These are phyloP conservation scores for Zasmidium cellare DNA, from an alignment of 2,329 filamentous ascomycete species.

Conservation along the genomic window DNA sequence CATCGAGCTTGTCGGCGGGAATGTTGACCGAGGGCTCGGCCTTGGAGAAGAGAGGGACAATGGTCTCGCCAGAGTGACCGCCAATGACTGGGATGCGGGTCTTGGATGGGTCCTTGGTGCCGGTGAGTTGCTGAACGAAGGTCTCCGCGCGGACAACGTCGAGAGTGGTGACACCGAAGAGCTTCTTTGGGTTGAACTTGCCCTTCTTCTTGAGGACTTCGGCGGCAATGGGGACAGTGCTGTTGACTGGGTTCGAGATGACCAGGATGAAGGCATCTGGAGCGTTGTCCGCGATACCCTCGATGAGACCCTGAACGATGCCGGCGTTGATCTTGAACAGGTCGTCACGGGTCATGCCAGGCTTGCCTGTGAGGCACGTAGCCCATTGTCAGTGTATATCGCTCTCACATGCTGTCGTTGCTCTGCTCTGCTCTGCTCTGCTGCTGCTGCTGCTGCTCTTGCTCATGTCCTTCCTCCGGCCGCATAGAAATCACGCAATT, in stretches of 20 bases:
- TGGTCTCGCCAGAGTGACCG: conserved; percentile 97
- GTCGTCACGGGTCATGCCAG: conserved; percentile 98
- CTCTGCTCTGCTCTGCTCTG: neutral
- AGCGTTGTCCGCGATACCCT: conserved; percentile 80
- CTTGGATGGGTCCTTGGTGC: conserved; percentile 79
- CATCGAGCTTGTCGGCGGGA: conserved; percentile 85
- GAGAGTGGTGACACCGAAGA: conserved; percentile 98
- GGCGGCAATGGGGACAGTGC: conserved; percentile 93
- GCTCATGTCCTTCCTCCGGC: neutral
- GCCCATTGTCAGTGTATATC: conserved; percentile 5
- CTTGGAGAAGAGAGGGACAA: conserved; percentile 96
- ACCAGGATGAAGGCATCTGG: conserved; percentile 94
- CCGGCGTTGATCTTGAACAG: conserved; percentile 99
- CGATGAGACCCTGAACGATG: conserved; percentile 91
- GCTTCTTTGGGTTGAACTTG: conserved; percentile 91
- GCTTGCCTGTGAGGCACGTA: conserved; percentile 69
- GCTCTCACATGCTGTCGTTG: conserved; percentile 20
- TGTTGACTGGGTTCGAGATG: conserved; percentile 99
- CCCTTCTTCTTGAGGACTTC: conserved; percentile 92
- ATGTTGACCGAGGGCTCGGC: conserved; percentile 77
- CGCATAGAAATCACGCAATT: neutral
- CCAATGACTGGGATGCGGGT: conserved; percentile 89
- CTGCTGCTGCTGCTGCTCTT: conserved; percentile 1
- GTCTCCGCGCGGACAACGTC: conserved; percentile 98
- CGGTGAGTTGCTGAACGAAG: conserved; percentile 83